Base-by-base conservation (phyloP, 306 rosid species). In the Sophora flavescens region DNA sequence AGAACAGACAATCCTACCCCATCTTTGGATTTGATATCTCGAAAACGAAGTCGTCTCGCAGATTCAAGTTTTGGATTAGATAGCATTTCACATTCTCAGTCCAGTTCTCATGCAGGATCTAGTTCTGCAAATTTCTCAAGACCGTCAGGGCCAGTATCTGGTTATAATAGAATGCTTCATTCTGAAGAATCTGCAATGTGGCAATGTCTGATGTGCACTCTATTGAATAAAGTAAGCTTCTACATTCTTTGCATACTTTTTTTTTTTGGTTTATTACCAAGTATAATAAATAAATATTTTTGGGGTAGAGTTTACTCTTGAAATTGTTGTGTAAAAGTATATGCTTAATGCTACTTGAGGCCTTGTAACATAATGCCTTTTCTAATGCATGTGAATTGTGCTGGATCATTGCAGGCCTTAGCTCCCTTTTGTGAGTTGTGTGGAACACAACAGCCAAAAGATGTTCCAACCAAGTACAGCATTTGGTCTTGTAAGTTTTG, bases 371-470 rank as follows among this genome's bases (percentile, higher is more conserved):
- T 72, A 17, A 3, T 66, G 41, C 60, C 32, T 67, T 66, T 76
- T 78, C 68, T 54, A 72, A 87, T 88, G 87, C 85, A 10, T 81
- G 75, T 78, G 79, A 66, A 75, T 63, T 74, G 41, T 84, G 70
- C 52, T 74, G 75, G 53, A 80, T 66, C 66, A 10, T 53, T 80
- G 83, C 89, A 93, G 97, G 84, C 86, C 28, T 76, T 93, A 39
- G 94, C 96, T 83, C 96, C 89, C 57, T 36, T 91, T 32, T 93
- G 97, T 35, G 91, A 90, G 81, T 71, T 91, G 70, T 93, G 98
- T 77, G 82, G 87, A 70, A 63, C 88, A 9, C 74, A 78, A 68
- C 87, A 73, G 87, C 96, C 94, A 10, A 86, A 81, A 82, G 96
- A 90, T 85, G 68, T 52, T 74, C 83, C 79, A 44, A 77, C 85